Evolutionary conservation across 2,329 filamentous ascomycete species (phyloP).

Genomic region (Lasiodiplodia sp.): DNA sequence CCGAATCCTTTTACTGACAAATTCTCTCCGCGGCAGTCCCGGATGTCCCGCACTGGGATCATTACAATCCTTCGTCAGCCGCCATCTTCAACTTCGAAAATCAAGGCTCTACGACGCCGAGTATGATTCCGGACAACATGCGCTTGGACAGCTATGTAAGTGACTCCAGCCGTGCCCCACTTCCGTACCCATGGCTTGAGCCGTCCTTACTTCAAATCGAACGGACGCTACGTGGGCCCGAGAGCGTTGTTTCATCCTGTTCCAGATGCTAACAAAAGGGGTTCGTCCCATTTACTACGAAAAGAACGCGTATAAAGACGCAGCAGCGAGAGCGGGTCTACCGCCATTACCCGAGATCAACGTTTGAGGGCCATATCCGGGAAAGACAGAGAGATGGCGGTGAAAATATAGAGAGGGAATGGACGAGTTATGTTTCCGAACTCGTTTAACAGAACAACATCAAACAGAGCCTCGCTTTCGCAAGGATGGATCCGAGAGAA

Average conservation of each 20-base stretch:
- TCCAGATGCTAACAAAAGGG: background rate
- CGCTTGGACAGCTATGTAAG: conserved; percentile 27
- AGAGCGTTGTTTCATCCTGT: background rate
- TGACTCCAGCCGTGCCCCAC: background rate
- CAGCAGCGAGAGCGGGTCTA: background rate
- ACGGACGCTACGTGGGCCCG: background rate
- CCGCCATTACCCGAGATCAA: conserved; percentile 7
- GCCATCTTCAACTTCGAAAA: conserved; percentile 12
- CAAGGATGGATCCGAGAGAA: too few species aligned
- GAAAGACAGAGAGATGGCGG: background rate
- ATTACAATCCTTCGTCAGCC: background rate
- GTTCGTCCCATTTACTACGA: background rate
- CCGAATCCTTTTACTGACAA: background rate
- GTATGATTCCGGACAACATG: conserved; percentile 21
- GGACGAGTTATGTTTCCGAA: background rate
- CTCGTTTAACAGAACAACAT: too few species aligned
- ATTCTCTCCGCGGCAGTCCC: background rate
- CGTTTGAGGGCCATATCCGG: background rate
- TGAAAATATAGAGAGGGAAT: background rate
- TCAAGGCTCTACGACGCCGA: background rate
- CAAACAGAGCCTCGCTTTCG: too few species aligned
- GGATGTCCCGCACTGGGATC: conserved; percentile 4
- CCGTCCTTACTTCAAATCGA: background rate
- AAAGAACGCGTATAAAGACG: conserved; percentile 3
- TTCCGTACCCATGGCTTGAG: background rate